phyloP scores from a whole-genome alignment of 805 yeast genomes.

The Tetrapisispora fleetii region DNA sequence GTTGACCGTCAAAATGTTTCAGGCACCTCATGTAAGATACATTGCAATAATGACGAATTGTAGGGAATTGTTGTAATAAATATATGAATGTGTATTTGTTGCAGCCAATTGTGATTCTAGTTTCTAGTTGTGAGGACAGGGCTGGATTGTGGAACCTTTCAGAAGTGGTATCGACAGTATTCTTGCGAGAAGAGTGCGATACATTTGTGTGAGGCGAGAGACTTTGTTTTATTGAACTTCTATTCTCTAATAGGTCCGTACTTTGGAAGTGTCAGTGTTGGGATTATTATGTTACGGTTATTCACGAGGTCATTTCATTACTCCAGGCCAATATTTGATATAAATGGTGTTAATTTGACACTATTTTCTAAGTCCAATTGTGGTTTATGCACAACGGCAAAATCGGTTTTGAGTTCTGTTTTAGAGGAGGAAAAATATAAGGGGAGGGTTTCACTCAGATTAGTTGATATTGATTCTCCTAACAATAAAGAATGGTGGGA shows the following conservation, averaged over 20 bases:
- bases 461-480: slow-evolving; percentile 50
- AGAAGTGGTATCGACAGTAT: too few relatives aligned
- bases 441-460: slow-evolving; percentile 28
- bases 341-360: slow-evolving; percentile 32
- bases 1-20: neutral
- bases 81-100: too few relatives aligned
- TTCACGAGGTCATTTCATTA: slow-evolving; percentile 1
- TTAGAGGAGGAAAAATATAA: slow-evolving; percentile 15
- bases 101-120: too few relatives aligned
- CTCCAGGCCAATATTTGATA: neutral
- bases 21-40: neutral
- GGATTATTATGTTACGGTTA: too few relatives aligned
- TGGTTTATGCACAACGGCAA: slow-evolving; percentile 58
- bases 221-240: too few relatives aligned
- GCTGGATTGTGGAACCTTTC: too few relatives aligned
- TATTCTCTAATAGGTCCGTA: too few relatives aligned
- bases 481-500: slow-evolving; percentile 60
- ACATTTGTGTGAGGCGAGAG: too few relatives aligned
- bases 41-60: neutral
- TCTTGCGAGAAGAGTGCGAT: too few relatives aligned
- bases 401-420: slow-evolving; percentile 37
- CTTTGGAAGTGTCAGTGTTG: too few relatives aligned
- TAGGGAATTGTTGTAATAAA: too few relatives aligned
- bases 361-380: slow-evolving; percentile 65
- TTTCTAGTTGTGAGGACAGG: too few relatives aligned